Evolutionary conservation across 331 rosid genomes (phyloP).

Genomic region (Malus hybrid): DNA sequence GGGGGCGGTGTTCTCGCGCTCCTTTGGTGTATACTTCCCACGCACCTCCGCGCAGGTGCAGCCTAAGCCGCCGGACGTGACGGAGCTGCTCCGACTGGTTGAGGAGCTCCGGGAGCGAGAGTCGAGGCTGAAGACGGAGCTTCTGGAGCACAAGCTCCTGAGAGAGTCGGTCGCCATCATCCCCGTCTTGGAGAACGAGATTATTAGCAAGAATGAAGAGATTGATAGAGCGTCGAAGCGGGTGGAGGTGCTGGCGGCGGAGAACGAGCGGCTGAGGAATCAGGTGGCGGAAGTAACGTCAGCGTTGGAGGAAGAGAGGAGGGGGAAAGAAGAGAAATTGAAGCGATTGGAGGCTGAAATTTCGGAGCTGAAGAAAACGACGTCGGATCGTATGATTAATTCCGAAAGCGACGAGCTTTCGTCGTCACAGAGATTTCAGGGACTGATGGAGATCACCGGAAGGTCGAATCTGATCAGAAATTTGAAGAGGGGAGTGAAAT

Average conservation of each 20-base stretch:
- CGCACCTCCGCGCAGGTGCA: conserved; percentile 96
- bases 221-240: conserved; percentile 33
- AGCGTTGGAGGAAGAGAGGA: conserved; percentile 35
- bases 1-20: conserved; percentile 55
- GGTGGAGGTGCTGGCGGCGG: conserved; percentile 37
- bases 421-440: conserved; percentile 65
- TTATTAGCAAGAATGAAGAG: conserved; percentile 42
- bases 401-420: conserved; percentile 40
- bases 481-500: conserved; percentile 41
- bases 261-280: conserved; percentile 37
- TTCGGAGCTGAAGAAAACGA: conserved; percentile 51
- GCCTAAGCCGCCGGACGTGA: conserved; percentile 83
- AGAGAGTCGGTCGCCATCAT: conserved; percentile 72
- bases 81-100: conserved; percentile 71
- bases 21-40: conserved; percentile 80
- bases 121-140: conserved; percentile 82
- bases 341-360: conserved; percentile 59
- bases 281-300: conserved; percentile 34
- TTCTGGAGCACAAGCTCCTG: conserved; percentile 72
- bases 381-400: conserved; percentile 17
- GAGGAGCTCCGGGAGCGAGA: conserved; percentile 94
- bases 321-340: conserved; percentile 26
- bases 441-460: conserved; percentile 40
- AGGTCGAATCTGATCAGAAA: conserved; percentile 49
- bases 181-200: conserved; percentile 69